Percentiles rank a stretch among this genome's conserved stretches.
phyloP scores from a whole-genome alignment of 2,329 filamentous ascomycete genomes.

The Penicillium occitanis region DNA sequence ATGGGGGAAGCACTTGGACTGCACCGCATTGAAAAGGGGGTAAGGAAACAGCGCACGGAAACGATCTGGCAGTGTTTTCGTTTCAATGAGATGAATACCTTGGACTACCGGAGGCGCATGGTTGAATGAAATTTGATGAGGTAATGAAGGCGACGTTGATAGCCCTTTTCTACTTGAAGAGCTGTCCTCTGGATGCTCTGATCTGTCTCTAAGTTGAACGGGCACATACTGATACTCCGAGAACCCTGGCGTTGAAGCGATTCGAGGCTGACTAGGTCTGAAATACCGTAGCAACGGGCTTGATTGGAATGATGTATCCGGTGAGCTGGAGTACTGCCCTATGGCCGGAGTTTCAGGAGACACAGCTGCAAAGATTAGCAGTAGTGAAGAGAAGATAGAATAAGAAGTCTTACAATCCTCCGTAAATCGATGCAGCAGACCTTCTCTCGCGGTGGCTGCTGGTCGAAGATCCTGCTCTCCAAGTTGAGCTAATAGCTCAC shows the following conservation, averaged over 20 bases:
- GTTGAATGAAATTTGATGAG: slow-evolving; percentile 29
- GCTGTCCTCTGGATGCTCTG: background rate
- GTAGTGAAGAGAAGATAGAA: background rate
- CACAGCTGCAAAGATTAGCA: background rate
- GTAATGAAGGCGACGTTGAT: slow-evolving; percentile 17
- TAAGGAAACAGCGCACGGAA: slow-evolving; percentile 71
- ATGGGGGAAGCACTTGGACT: slow-evolving; percentile 72
- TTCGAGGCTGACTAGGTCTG: slow-evolving; percentile 19
- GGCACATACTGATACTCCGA: slow-evolving; percentile 19
- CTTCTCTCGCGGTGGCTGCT: background rate
- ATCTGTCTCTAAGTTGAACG: background rate
- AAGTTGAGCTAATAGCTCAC: slow-evolving; percentile 40
- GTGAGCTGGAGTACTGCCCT: slow-evolving; percentile 31
- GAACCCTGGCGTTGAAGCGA: slow-evolving; percentile 2
- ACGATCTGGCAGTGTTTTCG: slow-evolving; percentile 64
- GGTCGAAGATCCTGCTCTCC: slow-evolving; percentile 20
- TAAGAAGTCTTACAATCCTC: slow-evolving; percentile 1
- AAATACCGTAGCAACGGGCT: slow-evolving; percentile 36
- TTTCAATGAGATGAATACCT: slow-evolving; percentile 61
- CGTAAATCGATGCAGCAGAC: background rate
- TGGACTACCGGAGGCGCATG: slow-evolving; percentile 51
- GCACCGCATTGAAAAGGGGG: slow-evolving; percentile 74
- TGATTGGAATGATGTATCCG: slow-evolving; percentile 29
- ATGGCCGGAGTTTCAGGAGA: slow-evolving; percentile 22
- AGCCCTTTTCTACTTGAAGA: background rate